These are phyloP conservation scores for Alternaria atra DNA, from an alignment of 2,329 filamentous ascomycete species.

Conservation along the genomic window DNA sequence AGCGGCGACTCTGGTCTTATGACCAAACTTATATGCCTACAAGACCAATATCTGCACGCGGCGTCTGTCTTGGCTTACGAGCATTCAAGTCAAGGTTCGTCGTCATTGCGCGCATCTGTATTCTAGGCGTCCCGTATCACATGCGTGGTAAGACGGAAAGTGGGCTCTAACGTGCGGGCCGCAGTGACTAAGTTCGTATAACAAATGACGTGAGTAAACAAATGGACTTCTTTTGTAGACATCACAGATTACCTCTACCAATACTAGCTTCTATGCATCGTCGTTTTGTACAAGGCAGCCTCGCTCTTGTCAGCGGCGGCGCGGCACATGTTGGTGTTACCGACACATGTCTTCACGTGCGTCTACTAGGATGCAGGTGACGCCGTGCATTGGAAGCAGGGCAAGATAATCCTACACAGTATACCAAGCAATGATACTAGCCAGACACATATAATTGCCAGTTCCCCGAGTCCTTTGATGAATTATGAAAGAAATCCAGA, in stretches of 20 bases:
- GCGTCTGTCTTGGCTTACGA: not conserved
- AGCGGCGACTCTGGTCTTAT: not conserved
- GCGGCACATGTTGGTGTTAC: not conserved
- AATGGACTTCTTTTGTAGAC: not conserved
- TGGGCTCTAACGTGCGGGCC: slow-evolving; percentile 11
- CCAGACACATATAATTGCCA: not conserved
- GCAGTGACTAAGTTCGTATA: slow-evolving; percentile 1
- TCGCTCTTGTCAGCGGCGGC: not conserved
- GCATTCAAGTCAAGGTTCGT: not conserved
- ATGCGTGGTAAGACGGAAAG: not conserved
- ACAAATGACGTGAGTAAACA: slow-evolving; percentile 2
- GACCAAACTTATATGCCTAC: not conserved
- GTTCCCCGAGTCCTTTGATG: not conserved
- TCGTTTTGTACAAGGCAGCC: not conserved
- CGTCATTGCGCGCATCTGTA: not conserved
- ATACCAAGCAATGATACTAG: not conserved
- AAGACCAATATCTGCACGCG: not conserved
- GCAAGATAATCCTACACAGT: not conserved
- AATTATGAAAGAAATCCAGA: not conserved
- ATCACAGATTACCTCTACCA: not conserved
- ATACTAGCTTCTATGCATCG: not conserved
- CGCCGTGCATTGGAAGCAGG: not conserved
- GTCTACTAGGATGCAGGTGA: not conserved
- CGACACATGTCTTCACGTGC: not conserved
- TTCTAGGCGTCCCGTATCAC: not conserved